Percentiles rank a stretch among this genome's conserved stretches.
phyloP scores from a whole-genome alignment of 495 filamentous ascomycete genomes.

The Aspergillus sclerotiicarbonarius region DNA sequence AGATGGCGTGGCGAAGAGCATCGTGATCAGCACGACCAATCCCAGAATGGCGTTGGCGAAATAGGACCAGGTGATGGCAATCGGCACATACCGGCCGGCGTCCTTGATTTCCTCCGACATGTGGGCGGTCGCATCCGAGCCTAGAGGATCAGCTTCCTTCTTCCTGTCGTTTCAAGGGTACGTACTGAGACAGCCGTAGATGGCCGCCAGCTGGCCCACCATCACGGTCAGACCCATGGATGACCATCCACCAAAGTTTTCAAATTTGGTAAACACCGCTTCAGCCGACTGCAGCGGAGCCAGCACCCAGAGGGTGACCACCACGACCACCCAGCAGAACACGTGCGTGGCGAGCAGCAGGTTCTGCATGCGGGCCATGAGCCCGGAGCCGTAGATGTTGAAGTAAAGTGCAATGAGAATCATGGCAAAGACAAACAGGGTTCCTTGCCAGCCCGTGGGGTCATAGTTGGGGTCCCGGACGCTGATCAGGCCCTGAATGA shows the following conservation, averaged over 20 bases:
- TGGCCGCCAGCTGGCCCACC: constrained; percentile 20
- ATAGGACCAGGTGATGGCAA: constrained; percentile 31
- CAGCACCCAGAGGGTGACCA: constrained; percentile 38
- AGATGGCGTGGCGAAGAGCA: constrained; percentile 40
- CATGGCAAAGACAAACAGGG: constrained; percentile 43
- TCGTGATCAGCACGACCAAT: constrained; percentile 32
- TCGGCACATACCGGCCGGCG: constrained; percentile 31
- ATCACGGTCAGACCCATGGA: constrained; percentile 36
- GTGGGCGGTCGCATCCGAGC: constrained; percentile 35
- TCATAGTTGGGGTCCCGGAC: constrained; percentile 29
- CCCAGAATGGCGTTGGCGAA: constrained; percentile 37
- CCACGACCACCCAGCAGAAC: constrained; percentile 41
- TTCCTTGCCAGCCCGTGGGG: constrained; percentile 43
- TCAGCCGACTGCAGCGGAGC: constrained; percentile 34
- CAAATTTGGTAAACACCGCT: constrained; percentile 36
- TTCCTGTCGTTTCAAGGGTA: background rate
- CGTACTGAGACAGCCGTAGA: constrained; percentile 31
- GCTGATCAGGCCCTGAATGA: constrained; percentile 43
- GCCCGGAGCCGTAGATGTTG: constrained; percentile 38
- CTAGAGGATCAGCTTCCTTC: constrained; percentile 4
- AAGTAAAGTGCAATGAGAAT: constrained; percentile 30
- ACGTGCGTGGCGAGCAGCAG: constrained; percentile 48
- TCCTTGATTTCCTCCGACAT: constrained; percentile 44
- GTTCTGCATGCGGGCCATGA: constrained; percentile 48
- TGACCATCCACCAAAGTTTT: constrained; percentile 42